Evolutionary conservation across 1,284 basidiomycete species (phyloP).

Genomic region (Tremellales sp.): DNA sequence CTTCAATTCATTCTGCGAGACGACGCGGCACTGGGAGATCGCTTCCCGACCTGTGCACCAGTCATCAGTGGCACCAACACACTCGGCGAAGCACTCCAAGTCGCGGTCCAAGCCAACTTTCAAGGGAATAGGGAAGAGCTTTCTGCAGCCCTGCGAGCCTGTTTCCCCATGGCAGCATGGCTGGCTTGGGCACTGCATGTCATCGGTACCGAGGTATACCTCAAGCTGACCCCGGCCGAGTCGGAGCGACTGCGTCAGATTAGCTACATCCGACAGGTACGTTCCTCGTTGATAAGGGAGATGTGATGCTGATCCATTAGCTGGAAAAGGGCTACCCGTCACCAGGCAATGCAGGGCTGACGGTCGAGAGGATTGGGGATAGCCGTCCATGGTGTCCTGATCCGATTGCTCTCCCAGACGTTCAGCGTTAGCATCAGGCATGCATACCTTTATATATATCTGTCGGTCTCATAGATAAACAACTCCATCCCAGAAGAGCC

Average conservation of each 20-base stretch:
- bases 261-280: background rate
- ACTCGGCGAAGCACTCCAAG: background rate
- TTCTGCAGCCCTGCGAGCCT: background rate
- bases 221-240: background rate
- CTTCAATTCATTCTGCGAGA: background rate
- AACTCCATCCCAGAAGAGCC: too few species aligned
- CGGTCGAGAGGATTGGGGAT: background rate
- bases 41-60: background rate
- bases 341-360: background rate
- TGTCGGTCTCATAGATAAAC: too few species aligned
- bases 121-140: background rate
- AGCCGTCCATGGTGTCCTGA: too few species aligned
- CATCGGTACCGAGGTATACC: background rate
- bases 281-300: too few species aligned
- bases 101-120: background rate
- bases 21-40: background rate
- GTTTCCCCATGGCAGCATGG: background rate
- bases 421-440: too few species aligned
- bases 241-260: background rate
- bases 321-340: background rate
- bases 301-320: too few species aligned
- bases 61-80: background rate
- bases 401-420: too few species aligned
- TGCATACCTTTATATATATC: too few species aligned
- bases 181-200: background rate